Evolutionary conservation across 2,329 filamentous ascomycete genomes (phyloP).

Genomic region (Colletotrichum somersetense): DNA sequence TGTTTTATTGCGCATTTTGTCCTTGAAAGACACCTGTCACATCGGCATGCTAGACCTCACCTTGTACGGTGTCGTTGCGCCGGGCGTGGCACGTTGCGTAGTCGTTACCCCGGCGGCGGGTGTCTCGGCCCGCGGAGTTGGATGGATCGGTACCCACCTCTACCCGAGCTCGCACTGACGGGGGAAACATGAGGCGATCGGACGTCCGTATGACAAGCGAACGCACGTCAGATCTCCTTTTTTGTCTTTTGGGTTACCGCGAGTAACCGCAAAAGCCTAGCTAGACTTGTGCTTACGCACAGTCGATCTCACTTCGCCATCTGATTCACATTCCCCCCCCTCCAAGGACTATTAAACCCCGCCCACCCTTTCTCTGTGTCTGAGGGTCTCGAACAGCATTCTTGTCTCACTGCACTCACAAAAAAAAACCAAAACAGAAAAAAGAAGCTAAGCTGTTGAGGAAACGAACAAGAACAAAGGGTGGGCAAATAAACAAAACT

Average conservation of each 20-base stretch:
- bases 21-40: neutral
- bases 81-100: neutral
- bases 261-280: too few species aligned
- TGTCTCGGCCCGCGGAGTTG: neutral
- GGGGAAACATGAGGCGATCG: too few species aligned
- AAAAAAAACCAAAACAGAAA: neutral
- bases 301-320: neutral
- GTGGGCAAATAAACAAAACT: neutral
- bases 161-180: slow-evolving; percentile 2
- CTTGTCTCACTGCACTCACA: slow-evolving; percentile 13
- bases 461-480: neutral
- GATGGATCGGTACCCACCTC: neutral
- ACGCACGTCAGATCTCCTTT: neutral
- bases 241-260: neutral
- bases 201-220: neutral
- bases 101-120: neutral
- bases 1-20: neutral
- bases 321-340: neutral
- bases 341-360: neutral
- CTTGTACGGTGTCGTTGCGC: too few species aligned
- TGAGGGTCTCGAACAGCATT: slow-evolving; percentile 15
- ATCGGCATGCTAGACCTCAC: too few species aligned
- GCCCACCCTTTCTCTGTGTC: neutral
- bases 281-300: neutral
- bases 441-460: neutral